A percentile compares a stretch with the other conserved stretches of the same genome.
Conservation (phyloP, 108 stramenopile genomes). For the Cyclotella sp. region DNA sequence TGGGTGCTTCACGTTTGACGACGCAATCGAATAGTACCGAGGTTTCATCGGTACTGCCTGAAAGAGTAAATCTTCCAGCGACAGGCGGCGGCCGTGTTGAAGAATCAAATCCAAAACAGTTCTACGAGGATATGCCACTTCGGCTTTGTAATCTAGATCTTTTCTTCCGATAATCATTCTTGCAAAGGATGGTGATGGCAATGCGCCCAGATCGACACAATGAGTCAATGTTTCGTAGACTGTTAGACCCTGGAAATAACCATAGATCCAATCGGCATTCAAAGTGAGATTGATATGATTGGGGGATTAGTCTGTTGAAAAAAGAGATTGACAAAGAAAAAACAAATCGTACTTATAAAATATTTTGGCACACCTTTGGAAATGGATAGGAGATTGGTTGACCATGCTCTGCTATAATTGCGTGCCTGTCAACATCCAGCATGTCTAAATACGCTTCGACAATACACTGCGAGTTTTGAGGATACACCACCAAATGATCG, state of each 20-base stretch:
- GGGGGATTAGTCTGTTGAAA: neutral
- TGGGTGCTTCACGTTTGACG: slow-evolving; percentile 48
- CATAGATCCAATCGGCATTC: neutral
- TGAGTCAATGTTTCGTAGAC: slow-evolving; percentile 68
- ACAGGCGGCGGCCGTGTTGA: slow-evolving; percentile 39
- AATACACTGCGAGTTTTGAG: slow-evolving; percentile 61
- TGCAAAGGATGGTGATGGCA: slow-evolving; percentile 64
- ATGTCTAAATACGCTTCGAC: slow-evolving; percentile 57
- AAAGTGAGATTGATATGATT: neutral
- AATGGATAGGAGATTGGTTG: slow-evolving; percentile 54
- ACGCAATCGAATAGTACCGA: slow-evolving; percentile 79
- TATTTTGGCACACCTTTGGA: slow-evolving; percentile 37
- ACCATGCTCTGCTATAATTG: slow-evolving; percentile 48
- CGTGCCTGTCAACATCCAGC: slow-evolving; percentile 62
- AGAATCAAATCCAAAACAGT: slow-evolving; percentile 66
- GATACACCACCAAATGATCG: slow-evolving; percentile 74
- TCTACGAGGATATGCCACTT: slow-evolving; percentile 61
- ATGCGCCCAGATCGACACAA: slow-evolving; percentile 63
- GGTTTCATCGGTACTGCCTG: slow-evolving; percentile 63
- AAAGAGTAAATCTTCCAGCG: slow-evolving; percentile 70
- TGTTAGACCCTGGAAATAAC: slow-evolving; percentile 41
- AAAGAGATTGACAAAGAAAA: too few relatives aligned
- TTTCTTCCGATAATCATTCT: slow-evolving; percentile 55
- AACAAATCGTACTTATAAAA: neutral
- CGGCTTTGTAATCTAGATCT: slow-evolving; percentile 64